Evolutionary conservation across 1,139 yeast species (phyloP).

Genomic region (Debaryomycetaceae sp.): DNA sequence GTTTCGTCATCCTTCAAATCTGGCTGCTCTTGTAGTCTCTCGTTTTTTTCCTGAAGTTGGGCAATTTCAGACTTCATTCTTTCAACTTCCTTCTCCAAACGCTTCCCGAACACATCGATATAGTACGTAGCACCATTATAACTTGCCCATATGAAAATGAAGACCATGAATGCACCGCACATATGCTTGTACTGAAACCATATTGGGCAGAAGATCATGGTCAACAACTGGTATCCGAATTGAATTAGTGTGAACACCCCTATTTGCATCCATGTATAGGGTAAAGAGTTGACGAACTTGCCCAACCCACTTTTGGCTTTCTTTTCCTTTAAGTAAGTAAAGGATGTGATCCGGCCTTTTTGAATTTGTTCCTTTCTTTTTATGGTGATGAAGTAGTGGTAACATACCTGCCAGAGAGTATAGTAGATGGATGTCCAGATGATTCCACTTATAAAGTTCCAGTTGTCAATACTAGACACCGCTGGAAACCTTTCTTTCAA

Average conservation of each 20-base stretch:
- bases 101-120: conserved; percentile 84
- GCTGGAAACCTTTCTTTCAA: conserved; percentile 71
- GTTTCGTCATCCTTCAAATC: conserved; percentile 2
- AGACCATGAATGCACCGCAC: conserved; percentile 65
- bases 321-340: conserved; percentile 74
- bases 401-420: conserved; percentile 85
- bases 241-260: conserved; percentile 84
- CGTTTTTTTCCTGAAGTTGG: conserved; percentile 53
- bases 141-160: conserved; percentile 74
- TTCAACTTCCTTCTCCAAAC: conserved; percentile 78
- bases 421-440: conserved; percentile 81
- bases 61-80: conserved; percentile 68
- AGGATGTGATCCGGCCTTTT: conserved; percentile 84
- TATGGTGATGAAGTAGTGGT: conserved; percentile 89
- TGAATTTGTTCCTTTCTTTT: conserved; percentile 75
- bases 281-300: conserved; percentile 75
- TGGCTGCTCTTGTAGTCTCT: conserved; percentile 28
- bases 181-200: conserved; percentile 72
- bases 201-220: conserved; percentile 86
- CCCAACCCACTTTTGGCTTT: conserved; percentile 67
- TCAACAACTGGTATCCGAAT: conserved; percentile 79
- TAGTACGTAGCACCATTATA: conserved; percentile 95
- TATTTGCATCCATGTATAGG: conserved; percentile 79
- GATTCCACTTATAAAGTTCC: conserved; percentile 74
- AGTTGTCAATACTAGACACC: conserved; percentile 58